phyloP scores from a whole-genome alignment of 2,329 filamentous ascomycete species.

The Fonsecaea pedrosoi region DNA sequence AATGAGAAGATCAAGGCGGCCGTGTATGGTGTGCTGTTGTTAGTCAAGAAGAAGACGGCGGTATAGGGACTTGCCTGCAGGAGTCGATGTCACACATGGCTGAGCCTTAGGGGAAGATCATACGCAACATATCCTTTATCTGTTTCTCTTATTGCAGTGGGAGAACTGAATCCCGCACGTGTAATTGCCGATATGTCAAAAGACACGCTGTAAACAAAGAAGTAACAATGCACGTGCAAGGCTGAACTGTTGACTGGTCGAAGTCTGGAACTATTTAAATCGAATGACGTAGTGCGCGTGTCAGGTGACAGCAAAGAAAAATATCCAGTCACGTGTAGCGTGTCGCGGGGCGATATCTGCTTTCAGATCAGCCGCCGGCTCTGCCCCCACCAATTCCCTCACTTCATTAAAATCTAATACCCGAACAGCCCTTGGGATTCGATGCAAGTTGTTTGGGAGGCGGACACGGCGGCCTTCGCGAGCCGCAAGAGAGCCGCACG shows the following conservation, averaged over 20 bases:
- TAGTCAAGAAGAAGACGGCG: constrained; percentile 43
- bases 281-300: no score
- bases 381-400: constrained; percentile 5
- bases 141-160: background rate
- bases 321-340: background rate
- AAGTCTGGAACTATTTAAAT: no score
- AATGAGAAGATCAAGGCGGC: constrained; percentile 33
- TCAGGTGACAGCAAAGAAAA: background rate
- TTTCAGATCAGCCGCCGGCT: constrained; percentile 5
- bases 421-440: background rate
- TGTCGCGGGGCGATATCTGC: constrained; percentile 7
- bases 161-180: no score
- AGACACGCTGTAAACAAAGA: no score
- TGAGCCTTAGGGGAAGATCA: background rate
- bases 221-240: no score
- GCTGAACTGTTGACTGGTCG: no score
- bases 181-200: no score
- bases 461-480: constrained; percentile 39
- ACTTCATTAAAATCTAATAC: constrained; percentile 6
- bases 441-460: constrained; percentile 40
- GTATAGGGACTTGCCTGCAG: background rate
- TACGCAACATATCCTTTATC: background rate
- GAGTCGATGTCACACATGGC: background rate
- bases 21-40: constrained; percentile 35
- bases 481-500: constrained; percentile 40